phyloP scores from a whole-genome alignment of 106 monocot species.

The Dioscorea alata region DNA sequence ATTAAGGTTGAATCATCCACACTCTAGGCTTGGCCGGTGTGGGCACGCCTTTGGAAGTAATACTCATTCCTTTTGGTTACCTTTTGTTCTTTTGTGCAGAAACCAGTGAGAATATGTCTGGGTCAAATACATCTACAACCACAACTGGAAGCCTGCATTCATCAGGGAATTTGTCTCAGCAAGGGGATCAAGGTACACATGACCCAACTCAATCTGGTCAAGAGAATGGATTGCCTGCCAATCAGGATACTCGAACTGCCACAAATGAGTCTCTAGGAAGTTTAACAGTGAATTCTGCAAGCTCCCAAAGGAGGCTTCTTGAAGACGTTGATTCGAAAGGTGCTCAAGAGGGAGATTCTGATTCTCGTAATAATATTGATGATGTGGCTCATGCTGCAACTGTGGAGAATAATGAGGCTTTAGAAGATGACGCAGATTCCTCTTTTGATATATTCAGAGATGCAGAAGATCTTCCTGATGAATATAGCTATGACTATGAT shows the following conservation, averaged over 20 bases:
- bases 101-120: constrained; percentile 12
- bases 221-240: constrained; percentile 16
- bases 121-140: constrained; percentile 21
- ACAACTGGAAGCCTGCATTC: constrained; percentile 5
- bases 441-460: constrained; percentile 92
- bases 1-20: too few species aligned
- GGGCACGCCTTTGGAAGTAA: too few species aligned
- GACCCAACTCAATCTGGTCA: constrained; percentile 18
- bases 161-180: constrained; percentile 33
- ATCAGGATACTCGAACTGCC: constrained; percentile 13
- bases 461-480: constrained; percentile 70
- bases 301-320: constrained; percentile 78
- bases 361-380: constrained; percentile 21
- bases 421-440: constrained; percentile 72
- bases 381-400: constrained; percentile 19
- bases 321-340: constrained; percentile 29
- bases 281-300: constrained; percentile 29
- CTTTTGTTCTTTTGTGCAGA: constrained; percentile 17
- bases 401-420: constrained; percentile 55
- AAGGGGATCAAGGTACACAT: constrained; percentile 15
- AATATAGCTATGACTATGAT: constrained; percentile 98
- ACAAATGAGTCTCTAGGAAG: constrained; percentile 19
- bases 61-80: too few species aligned
- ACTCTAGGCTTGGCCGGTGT: too few species aligned
- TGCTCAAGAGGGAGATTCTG: constrained; percentile 22